A percentile compares a stretch with the other conserved stretches of the same genome.
phyloP scores from a whole-genome alignment of 129 eudicot genomes.

The Calendula officinalis region DNA sequence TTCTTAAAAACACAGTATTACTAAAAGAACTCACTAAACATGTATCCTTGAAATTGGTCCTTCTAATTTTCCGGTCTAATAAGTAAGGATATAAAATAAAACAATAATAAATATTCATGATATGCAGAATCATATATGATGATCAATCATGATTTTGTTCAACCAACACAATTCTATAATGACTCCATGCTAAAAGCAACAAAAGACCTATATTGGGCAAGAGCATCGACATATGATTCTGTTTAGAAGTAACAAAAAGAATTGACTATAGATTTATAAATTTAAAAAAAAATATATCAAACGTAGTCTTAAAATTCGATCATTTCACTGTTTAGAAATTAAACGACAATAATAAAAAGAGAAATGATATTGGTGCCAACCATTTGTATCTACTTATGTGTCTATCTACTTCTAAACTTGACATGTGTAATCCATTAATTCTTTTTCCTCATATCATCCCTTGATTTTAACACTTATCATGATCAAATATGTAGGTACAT shows the following conservation, averaged over 20 bases:
- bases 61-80: too few relatives aligned
- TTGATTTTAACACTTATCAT: too few relatives aligned
- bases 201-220: constrained; percentile 12
- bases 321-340: too few relatives aligned
- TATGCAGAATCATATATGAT: background rate
- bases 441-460: too few relatives aligned
- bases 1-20: too few relatives aligned
- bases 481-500: too few relatives aligned
- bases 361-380: background rate
- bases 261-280: background rate
- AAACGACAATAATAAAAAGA: background rate
- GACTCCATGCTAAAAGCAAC: constrained; percentile 5
- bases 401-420: background rate
- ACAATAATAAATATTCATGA: background rate
- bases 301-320: too few relatives aligned
- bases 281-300: constrained; percentile 2
- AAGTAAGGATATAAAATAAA: background rate
- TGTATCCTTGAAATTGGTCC: too few relatives aligned
- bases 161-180: constrained; percentile 3
- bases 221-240: background rate
- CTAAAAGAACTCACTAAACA: too few relatives aligned
- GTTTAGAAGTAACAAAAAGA: constrained; percentile 10
- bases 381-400: background rate
- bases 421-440: background rate
- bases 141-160: constrained; percentile 15